Conservation (phyloP, 345 rosid genomes). For the Lumnitzera littorea region DNA sequence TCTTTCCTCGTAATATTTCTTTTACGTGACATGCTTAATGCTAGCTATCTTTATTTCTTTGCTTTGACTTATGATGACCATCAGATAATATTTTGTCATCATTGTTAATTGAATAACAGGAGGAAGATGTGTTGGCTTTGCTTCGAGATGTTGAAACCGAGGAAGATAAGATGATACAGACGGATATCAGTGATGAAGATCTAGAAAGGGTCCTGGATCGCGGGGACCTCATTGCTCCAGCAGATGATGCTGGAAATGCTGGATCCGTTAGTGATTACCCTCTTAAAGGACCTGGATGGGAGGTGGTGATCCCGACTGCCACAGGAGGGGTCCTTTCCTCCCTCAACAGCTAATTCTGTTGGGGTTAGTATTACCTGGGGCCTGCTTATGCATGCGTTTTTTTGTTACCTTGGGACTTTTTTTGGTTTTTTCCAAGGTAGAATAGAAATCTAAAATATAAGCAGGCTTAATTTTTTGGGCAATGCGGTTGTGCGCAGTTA, state of each 20-base stretch:
- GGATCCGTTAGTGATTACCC: conserved; percentile 29
- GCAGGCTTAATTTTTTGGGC: not conserved
- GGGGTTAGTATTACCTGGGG: not conserved
- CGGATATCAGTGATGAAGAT: conserved; percentile 73
- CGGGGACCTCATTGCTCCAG: conserved; percentile 43
- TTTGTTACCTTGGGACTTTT: not conserved
- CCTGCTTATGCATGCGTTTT: not conserved
- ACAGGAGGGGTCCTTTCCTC: conserved; percentile 77
- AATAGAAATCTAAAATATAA: not conserved
- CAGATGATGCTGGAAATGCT: conserved; percentile 17
- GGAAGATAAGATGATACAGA: conserved; percentile 88
- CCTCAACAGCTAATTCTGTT: conserved; percentile 42
- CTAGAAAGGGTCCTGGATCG: conserved; percentile 65
- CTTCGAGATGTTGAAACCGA: conserved; percentile 73
- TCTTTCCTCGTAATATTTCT: no score
- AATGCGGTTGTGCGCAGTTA: not conserved
- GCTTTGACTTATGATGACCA: not conserved
- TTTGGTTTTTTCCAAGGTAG: not conserved
- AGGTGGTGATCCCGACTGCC: conserved; percentile 72
- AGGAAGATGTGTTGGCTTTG: conserved; percentile 68
- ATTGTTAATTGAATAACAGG: conserved; percentile 27
- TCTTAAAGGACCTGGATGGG: conserved; percentile 95
- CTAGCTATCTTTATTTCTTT: not conserved
- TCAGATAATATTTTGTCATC: not conserved
- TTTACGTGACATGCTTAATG: no score